These are phyloP conservation scores for Yamadazyma dushanensis DNA, from an alignment of 1,139 yeast genomes.

Conservation along the genomic window DNA sequence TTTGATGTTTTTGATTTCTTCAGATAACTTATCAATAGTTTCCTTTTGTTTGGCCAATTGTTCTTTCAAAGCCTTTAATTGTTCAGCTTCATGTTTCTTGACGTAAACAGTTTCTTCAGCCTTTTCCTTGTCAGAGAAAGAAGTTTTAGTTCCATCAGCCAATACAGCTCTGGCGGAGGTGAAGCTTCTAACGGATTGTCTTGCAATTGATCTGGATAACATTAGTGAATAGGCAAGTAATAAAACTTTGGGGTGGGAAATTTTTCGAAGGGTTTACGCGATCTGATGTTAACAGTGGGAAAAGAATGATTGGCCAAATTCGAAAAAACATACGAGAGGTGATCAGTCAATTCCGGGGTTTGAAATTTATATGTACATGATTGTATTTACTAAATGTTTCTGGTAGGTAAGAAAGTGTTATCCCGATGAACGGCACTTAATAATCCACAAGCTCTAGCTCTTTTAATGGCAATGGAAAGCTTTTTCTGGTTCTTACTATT, in stretches of 20 bases:
- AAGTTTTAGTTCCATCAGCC: conserved; percentile 28
- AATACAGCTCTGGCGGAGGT: conserved; percentile 37
- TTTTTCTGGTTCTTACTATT: conserved; percentile 60
- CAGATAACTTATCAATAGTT: conserved; percentile 42
- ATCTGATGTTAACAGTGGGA: background rate
- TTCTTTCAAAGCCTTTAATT: conserved; percentile 47
- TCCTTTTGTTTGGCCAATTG: conserved; percentile 48
- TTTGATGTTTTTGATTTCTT: conserved; percentile 39
- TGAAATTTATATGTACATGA: conserved; percentile 3
- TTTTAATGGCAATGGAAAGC: conserved; percentile 64
- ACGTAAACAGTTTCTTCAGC: conserved; percentile 47
- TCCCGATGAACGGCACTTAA: conserved; percentile 64
- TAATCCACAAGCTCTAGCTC: conserved; percentile 69
- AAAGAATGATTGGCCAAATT: background rate
- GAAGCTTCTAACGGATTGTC: conserved; percentile 38
- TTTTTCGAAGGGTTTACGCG: background rate
- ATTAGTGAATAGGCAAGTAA: conserved; percentile 15
- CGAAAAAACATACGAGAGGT: background rate
- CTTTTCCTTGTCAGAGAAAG: conserved; percentile 45
- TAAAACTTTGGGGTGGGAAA: conserved; percentile 1
- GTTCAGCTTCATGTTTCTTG: conserved; percentile 50
- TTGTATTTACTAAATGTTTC: conserved; percentile 28
- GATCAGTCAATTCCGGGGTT: conserved; percentile 1
- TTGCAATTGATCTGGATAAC: conserved; percentile 37
- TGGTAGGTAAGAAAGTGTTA: conserved; percentile 41